Conservation (phyloP, 1,284 basidiomycete species). For the Ganoderma resinaceum region DNA sequence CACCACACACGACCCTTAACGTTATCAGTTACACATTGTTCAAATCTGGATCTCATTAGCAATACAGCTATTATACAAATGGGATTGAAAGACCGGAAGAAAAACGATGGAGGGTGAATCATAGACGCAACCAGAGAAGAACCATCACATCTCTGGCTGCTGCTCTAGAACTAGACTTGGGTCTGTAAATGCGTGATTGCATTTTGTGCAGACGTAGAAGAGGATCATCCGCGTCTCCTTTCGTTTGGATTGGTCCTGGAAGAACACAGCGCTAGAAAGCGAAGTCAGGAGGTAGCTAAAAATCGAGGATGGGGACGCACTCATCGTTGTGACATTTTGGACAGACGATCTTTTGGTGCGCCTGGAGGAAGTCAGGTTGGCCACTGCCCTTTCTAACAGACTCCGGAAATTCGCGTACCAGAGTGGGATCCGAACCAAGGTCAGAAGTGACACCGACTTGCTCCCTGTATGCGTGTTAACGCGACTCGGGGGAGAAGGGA, state of each 20-base stretch:
- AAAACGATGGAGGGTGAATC: not conserved
- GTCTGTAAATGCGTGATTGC: conserved; percentile 81
- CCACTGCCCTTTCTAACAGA: not conserved
- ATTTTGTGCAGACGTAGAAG: conserved; percentile 92
- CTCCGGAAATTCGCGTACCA: conserved; percentile 56
- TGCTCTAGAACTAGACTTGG: conserved; percentile 52
- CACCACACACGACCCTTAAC: conserved; percentile 19
- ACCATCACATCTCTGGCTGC: conserved; percentile 23
- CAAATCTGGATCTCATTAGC: conserved; percentile 13
- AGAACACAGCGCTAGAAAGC: conserved; percentile 79
- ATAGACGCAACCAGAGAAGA: not conserved
- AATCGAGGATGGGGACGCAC: conserved; percentile 49
- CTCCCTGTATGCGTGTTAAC: conserved; percentile 63
- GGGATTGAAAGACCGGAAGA: not conserved
- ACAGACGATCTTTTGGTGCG: conserved; percentile 76
- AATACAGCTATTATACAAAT: conserved; percentile 20
- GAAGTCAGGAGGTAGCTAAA: conserved; percentile 16
- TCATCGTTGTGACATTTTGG: conserved; percentile 77
- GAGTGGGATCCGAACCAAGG: conserved; percentile 89
- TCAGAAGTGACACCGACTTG: conserved; percentile 93
- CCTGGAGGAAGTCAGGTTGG: conserved; percentile 46
- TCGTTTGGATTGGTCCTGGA: conserved; percentile 94
- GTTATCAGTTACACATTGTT: conserved; percentile 14
- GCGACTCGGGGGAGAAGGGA: not conserved
- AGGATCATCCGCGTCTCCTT: conserved; percentile 93